These are phyloP conservation scores for Diaporthe ampelina DNA, from an alignment of 2,329 filamentous ascomycete species.

Conservation along the genomic window DNA sequence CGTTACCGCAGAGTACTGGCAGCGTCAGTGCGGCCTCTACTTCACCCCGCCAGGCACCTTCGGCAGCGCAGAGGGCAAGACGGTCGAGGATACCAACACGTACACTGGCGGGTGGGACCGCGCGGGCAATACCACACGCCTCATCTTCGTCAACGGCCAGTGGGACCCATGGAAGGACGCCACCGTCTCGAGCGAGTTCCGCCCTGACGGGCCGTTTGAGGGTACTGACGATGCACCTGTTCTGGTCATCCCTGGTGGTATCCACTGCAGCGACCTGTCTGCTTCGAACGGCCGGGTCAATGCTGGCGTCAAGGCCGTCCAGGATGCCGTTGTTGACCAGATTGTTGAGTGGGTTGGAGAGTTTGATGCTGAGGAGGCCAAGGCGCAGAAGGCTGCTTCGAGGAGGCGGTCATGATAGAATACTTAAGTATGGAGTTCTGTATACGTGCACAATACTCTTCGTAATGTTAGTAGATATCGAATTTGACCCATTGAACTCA, in stretches of 20 bases:
- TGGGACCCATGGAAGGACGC: conserved; percentile 58
- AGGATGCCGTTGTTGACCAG: conserved; percentile 64
- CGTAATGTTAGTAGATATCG: background rate
- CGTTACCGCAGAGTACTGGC: conserved; percentile 55
- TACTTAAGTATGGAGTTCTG: background rate
- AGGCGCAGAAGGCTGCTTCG: conserved; percentile 13
- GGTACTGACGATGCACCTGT: conserved; percentile 52
- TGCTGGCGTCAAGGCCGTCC: conserved; percentile 61
- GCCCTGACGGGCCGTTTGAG: conserved; percentile 55
- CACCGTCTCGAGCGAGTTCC: conserved; percentile 53
- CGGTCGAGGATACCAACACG: conserved; percentile 51
- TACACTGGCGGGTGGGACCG: conserved; percentile 59
- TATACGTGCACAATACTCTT: background rate
- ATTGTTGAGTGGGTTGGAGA: conserved; percentile 69
- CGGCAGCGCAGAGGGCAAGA: conserved; percentile 51
- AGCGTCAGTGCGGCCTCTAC: conserved; percentile 60
- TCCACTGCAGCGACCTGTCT: conserved; percentile 57
- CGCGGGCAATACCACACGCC: conserved; percentile 53
- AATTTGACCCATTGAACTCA: background rate
- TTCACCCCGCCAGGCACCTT: conserved; percentile 56
- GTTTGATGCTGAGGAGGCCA: conserved; percentile 55
- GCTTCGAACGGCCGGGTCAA: conserved; percentile 65
- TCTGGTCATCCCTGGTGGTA: conserved; percentile 52
- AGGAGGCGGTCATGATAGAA: background rate
- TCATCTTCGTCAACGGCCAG: conserved; percentile 57